Evolutionary conservation across 768 basidiomycete species (phyloP).

Genomic region (Macrocybe gigantea): DNA sequence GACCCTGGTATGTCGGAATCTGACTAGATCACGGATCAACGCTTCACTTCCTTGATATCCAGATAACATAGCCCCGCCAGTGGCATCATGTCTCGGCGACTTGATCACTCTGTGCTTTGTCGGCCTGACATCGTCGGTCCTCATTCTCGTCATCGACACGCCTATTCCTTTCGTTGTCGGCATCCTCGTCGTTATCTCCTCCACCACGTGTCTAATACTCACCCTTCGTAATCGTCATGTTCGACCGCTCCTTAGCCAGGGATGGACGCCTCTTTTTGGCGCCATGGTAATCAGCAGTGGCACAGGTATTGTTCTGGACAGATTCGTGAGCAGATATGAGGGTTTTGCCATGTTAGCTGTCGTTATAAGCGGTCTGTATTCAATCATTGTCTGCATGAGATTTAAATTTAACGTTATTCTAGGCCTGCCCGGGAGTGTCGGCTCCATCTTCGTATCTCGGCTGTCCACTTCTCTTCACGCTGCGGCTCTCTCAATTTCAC

Average conservation of each 20-base stretch:
- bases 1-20: slow-evolving; percentile 65
- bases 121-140: slow-evolving; percentile 64
- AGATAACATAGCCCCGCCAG: slow-evolving; percentile 96
- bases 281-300: slow-evolving; percentile 86
- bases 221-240: slow-evolving; percentile 66
- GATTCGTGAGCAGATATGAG: slow-evolving; percentile 80
- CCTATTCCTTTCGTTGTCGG: slow-evolving; percentile 56
- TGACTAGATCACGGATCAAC: not conserved
- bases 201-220: slow-evolving; percentile 41
- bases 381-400: not conserved
- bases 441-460: slow-evolving; percentile 87
- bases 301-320: slow-evolving; percentile 88
- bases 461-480: slow-evolving; percentile 86
- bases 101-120: slow-evolving; percentile 84
- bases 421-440: slow-evolving; percentile 87
- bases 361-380: slow-evolving; percentile 67
- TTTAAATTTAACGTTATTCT: not conserved
- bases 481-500: slow-evolving; percentile 32
- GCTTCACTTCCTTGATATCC: not conserved
- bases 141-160: slow-evolving; percentile 63
- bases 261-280: slow-evolving; percentile 88
- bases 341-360: slow-evolving; percentile 86
- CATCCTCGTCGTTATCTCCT: slow-evolving; percentile 41
- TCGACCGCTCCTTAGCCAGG: slow-evolving; percentile 67
- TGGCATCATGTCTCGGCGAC: slow-evolving; percentile 91